Conservation (phyloP, 2,329 filamentous ascomycete genomes). For the Fusarium musae region DNA sequence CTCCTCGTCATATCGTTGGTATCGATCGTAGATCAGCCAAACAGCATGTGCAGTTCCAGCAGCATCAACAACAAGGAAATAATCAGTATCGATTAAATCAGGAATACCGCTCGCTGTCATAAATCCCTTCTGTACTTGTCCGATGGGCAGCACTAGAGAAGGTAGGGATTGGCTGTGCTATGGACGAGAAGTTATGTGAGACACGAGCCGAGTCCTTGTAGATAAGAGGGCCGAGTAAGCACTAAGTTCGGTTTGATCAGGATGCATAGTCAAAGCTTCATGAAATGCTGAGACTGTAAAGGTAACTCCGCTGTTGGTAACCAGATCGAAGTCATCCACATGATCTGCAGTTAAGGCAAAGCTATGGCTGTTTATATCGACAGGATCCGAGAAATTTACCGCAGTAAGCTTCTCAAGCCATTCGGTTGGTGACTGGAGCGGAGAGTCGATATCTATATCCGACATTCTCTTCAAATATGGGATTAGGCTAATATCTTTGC, state of each 20-base stretch:
- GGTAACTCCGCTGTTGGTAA: background rate
- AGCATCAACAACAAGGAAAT: background rate
- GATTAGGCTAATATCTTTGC: accelerated
- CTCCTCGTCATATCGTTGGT: background rate
- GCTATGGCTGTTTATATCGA: background rate
- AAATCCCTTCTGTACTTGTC: background rate
- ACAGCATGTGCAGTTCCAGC: background rate
- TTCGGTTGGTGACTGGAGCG: background rate
- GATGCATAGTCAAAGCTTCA: background rate
- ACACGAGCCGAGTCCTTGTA: background rate
- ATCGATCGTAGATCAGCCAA: background rate
- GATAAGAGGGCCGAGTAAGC: background rate
- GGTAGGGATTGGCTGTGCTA: background rate
- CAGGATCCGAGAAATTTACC: background rate
- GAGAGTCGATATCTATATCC: background rate
- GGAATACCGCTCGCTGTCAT: accelerated
- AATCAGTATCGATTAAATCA: accelerated
- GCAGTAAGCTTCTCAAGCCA: background rate
- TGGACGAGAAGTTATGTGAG: background rate
- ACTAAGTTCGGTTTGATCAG: background rate
- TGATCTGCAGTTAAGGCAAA: background rate
- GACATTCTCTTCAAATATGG: accelerated
- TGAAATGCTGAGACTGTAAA: background rate
- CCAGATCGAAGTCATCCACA: background rate
- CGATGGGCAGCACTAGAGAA: background rate